Evolutionary conservation across 2,329 filamentous ascomycete genomes (phyloP).

Genomic region (Thelonectria blattea): DNA sequence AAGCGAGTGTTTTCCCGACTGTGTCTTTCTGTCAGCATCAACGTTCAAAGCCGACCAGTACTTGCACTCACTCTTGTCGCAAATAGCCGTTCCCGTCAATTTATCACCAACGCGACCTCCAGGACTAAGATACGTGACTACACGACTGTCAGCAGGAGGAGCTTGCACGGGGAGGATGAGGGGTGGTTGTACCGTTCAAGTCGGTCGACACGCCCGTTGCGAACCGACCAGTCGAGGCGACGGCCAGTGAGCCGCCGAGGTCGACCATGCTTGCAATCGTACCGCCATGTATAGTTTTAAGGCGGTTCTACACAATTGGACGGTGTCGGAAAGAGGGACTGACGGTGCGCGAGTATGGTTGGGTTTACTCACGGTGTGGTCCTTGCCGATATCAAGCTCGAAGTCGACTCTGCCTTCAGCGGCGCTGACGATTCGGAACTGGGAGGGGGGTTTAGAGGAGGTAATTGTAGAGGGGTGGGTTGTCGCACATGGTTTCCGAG

Average conservation of each 20-base stretch:
- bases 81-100: slow-evolving; percentile 61
- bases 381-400: slow-evolving; percentile 74
- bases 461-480: background rate
- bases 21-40: slow-evolving; percentile 15
- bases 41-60: background rate
- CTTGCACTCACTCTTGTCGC: slow-evolving; percentile 63
- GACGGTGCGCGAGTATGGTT: background rate
- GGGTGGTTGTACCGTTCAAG: slow-evolving; percentile 58
- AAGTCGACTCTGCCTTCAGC: slow-evolving; percentile 73
- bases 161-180: fast-evolving
- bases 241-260: slow-evolving; percentile 68
- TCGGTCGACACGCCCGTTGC: slow-evolving; percentile 70
- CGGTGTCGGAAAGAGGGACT: background rate
- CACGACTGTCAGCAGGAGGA: slow-evolving; percentile 9
- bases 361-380: slow-evolving; percentile 68
- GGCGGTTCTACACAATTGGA: slow-evolving; percentile 64
- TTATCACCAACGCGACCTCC: slow-evolving; percentile 64
- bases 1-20: slow-evolving; percentile 71
- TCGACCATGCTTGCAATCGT: slow-evolving; percentile 79
- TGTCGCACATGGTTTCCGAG: slow-evolving; percentile 37
- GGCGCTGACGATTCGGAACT: slow-evolving; percentile 73
- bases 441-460: background rate
- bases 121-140: slow-evolving; percentile 68
- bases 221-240: slow-evolving; percentile 68
- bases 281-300: slow-evolving; percentile 78